Conservation (phyloP, 768 basidiomycete species). For the Panellus pusillus region DNA sequence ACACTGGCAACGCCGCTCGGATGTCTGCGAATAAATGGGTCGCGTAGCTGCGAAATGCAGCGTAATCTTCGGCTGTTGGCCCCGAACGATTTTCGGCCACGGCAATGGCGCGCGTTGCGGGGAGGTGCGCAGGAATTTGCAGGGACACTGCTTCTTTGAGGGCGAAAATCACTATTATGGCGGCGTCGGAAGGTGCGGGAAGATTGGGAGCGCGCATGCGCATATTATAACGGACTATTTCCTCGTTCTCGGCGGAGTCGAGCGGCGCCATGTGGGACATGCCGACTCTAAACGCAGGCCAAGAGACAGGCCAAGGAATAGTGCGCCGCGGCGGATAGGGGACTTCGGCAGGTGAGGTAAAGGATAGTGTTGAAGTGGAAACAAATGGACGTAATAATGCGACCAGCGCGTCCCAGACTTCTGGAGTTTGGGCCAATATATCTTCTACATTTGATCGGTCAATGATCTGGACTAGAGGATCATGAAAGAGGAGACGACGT, state of each 20-base stretch:
- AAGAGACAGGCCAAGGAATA: constrained; percentile 2
- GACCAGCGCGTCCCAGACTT: constrained; percentile 43
- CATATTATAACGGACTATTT: constrained; percentile 5
- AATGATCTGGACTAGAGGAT: constrained; percentile 17
- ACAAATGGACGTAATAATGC: constrained; percentile 41
- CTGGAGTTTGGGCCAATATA: constrained; percentile 37
- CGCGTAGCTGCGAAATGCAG: constrained; percentile 37
- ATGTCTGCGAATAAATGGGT: constrained; percentile 55
- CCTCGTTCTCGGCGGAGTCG: background rate
- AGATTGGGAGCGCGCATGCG: constrained; percentile 6
- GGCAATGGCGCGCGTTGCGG: constrained; percentile 46
- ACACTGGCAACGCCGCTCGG: constrained; percentile 6
- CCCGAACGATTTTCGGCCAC: constrained; percentile 44
- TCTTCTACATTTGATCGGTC: constrained; percentile 29
- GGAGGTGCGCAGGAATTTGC: constrained; percentile 51
- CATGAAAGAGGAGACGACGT: constrained; percentile 23
- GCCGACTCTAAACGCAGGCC: constrained; percentile 14
- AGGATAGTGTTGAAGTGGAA: constrained; percentile 26
- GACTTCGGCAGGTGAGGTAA: constrained; percentile 20
- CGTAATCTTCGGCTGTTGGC: constrained; percentile 56
- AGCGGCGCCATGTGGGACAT: constrained; percentile 15
- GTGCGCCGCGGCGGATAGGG: constrained; percentile 21
- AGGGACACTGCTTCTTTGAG: constrained; percentile 47
- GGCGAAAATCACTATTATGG: constrained; percentile 54
- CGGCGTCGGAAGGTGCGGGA: constrained; percentile 36